A percentile compares a stretch with the other conserved stretches of the same genome.
Conservation (phyloP, 148 eudicot genomes). For the Rhododendron kiyosumense region DNA sequence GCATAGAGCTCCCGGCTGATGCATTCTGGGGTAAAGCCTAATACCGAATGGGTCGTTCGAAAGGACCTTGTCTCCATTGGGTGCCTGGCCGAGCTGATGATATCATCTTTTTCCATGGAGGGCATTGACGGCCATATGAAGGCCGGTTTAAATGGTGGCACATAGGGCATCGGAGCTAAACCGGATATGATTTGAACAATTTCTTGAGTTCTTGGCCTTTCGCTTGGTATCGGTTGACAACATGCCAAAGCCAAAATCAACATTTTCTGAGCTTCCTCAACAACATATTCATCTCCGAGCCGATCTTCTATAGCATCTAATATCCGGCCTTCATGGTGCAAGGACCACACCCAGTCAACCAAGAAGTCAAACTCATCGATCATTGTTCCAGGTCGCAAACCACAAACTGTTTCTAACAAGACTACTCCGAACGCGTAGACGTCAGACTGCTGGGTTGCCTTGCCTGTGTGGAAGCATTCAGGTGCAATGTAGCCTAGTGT, state of each 20-base stretch:
- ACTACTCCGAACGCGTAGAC: slow-evolving; percentile 72
- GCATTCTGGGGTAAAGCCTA: no score
- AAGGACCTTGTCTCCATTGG: no score
- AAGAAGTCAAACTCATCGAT: slow-evolving; percentile 32
- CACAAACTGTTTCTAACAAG: slow-evolving; percentile 58
- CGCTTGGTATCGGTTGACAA: slow-evolving; percentile 51
- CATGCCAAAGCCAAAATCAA: slow-evolving; percentile 65
- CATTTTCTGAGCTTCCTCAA: slow-evolving; percentile 56
- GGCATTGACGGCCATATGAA: slow-evolving; percentile 72
- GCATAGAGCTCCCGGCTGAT: no score
- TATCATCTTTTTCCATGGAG: slow-evolving; percentile 16
- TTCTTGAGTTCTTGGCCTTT: slow-evolving; percentile 53
- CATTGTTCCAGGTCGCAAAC: slow-evolving; percentile 52
- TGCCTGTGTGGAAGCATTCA: slow-evolving; percentile 79
- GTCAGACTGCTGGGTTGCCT: slow-evolving; percentile 69
- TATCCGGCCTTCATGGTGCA: slow-evolving; percentile 56
- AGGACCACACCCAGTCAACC: slow-evolving; percentile 82
- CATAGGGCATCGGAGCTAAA: slow-evolving; percentile 34
- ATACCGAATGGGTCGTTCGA: no score
- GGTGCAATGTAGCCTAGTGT: slow-evolving; percentile 92
- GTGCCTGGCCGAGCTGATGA: no score
- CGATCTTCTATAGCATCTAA: slow-evolving; percentile 52
- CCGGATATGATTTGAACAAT: slow-evolving; percentile 64
- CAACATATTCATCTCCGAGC: slow-evolving; percentile 34
- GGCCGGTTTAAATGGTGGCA: slow-evolving; percentile 75